Evolutionary conservation across 2,329 filamentous ascomycete species (phyloP).

Genomic region (Colletotrichum karsti): DNA sequence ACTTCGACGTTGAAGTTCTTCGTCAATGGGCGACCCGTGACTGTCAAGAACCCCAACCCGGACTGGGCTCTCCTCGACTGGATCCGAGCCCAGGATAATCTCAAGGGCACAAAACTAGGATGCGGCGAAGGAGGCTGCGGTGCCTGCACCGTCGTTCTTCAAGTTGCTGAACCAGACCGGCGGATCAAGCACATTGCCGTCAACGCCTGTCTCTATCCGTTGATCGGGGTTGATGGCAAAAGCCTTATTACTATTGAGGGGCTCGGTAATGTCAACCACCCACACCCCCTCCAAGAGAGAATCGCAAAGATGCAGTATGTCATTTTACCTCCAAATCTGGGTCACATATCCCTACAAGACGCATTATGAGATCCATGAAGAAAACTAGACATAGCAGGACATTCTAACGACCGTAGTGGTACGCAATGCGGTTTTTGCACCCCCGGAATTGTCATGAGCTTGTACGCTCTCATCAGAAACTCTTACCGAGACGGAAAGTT

Average conservation of each 20-base stretch:
- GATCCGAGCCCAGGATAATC: slow-evolving; percentile 32
- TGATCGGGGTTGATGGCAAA: background rate
- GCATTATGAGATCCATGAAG: no score
- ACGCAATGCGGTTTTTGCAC: background rate
- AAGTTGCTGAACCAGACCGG: background rate
- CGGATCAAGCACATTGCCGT: background rate
- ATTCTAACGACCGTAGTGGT: background rate
- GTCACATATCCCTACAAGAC: background rate
- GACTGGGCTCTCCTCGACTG: slow-evolving; percentile 41
- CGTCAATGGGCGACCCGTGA: slow-evolving; percentile 38
- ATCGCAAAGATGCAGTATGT: background rate
- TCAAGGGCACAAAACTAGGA: slow-evolving; percentile 22
- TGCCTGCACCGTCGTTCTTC: background rate
- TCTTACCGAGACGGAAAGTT: background rate
- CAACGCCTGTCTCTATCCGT: background rate
- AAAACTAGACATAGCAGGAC: background rate
- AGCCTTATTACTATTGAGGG: background rate
- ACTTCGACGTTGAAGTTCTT: slow-evolving; percentile 39
- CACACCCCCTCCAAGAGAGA: background rate
- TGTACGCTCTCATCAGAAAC: background rate
- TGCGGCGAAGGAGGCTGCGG: background rate
- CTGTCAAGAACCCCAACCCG: slow-evolving; percentile 35
- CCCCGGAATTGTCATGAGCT: background rate
- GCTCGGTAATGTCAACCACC: background rate
- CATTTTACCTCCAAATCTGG: background rate